A percentile compares a stretch with the other conserved stretches of the same genome.
phyloP scores from a whole-genome alignment of 2,329 filamentous ascomycete genomes.

The Stachybotrys chlorohalonatus region DNA sequence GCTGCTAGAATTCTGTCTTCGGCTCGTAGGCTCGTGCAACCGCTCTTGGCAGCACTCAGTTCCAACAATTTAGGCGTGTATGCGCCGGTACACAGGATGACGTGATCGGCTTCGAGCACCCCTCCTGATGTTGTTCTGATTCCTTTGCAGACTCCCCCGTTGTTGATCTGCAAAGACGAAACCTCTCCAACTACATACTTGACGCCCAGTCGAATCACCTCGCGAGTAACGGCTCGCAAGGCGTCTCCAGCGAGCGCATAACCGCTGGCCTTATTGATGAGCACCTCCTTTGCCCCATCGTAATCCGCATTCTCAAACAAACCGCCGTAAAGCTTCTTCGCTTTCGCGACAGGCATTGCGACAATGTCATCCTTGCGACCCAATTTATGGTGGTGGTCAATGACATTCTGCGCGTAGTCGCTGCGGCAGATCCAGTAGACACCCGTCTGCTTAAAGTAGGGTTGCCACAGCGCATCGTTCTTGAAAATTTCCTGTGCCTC shows the following conservation, averaged over 20 bases:
- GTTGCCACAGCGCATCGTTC: slow-evolving; percentile 44
- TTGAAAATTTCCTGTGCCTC: slow-evolving; percentile 57
- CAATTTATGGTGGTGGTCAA: slow-evolving; percentile 41
- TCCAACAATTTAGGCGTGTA: slow-evolving; percentile 49
- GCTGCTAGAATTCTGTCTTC: slow-evolving; percentile 47
- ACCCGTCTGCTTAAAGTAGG: slow-evolving; percentile 50
- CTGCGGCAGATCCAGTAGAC: slow-evolving; percentile 47
- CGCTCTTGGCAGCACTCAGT: slow-evolving; percentile 37
- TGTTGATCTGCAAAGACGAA: slow-evolving; percentile 35
- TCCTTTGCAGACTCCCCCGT: slow-evolving; percentile 34
- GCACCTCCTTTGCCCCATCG: slow-evolving; percentile 46
- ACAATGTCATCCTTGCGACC: slow-evolving; percentile 29
- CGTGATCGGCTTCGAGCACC: slow-evolving; percentile 35
- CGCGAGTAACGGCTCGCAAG: slow-evolving; percentile 43
- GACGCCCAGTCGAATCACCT: slow-evolving; percentile 45
- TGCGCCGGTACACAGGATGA: slow-evolving; percentile 47
- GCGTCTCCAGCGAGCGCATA: slow-evolving; percentile 56
- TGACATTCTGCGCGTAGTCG: slow-evolving; percentile 40
- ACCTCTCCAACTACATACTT: slow-evolving; percentile 48
- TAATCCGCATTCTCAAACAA: slow-evolving; percentile 54
- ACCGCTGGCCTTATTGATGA: slow-evolving; percentile 52
- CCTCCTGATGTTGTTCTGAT: slow-evolving; percentile 36
- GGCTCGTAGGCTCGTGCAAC: slow-evolving; percentile 36
- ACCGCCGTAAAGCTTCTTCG: slow-evolving; percentile 43
- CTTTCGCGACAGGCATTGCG: slow-evolving; percentile 34